Evolutionary conservation across 176 grass and related monocot genomes (phyloP).

Genomic region (Neostapfia colusana): DNA sequence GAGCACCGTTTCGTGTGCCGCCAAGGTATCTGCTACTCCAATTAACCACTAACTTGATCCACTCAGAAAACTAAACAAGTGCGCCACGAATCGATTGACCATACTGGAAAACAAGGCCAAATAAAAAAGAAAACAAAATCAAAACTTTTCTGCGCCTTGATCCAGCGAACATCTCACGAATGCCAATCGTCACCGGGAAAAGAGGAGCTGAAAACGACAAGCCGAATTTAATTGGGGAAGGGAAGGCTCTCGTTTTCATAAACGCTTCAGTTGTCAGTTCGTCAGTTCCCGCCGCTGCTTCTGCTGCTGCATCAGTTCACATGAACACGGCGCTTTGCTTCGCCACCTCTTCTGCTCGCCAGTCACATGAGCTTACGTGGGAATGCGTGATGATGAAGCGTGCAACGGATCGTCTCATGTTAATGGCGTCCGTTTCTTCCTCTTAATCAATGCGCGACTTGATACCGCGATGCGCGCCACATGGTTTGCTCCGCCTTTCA

Average conservation of each 20-base stretch:
- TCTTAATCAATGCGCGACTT: no score
- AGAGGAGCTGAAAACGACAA: not conserved
- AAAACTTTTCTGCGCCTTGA: not conserved
- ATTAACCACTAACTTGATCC: not conserved
- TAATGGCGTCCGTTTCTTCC: not conserved
- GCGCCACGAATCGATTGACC: not conserved
- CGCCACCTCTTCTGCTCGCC: not conserved
- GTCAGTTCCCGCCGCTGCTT: not conserved
- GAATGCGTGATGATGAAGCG: not conserved
- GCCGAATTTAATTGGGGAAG: not conserved
- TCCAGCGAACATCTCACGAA: no score
- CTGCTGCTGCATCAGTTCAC: not conserved
- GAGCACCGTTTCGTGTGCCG: no score
- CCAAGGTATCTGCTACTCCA: not conserved
- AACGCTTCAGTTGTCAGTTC: not conserved
- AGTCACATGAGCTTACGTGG: not conserved
- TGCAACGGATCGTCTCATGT: not conserved
- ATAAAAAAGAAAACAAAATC: no score
- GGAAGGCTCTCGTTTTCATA: not conserved
- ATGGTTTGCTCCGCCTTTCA: no score
- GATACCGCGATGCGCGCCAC: no score
- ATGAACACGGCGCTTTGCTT: not conserved
- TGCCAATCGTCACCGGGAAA: not conserved
- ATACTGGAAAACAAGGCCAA: no score
- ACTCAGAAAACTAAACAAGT: not conserved